Base-by-base conservation (phyloP, 306 rosid species). In the Erythrophleum fordii region DNA sequence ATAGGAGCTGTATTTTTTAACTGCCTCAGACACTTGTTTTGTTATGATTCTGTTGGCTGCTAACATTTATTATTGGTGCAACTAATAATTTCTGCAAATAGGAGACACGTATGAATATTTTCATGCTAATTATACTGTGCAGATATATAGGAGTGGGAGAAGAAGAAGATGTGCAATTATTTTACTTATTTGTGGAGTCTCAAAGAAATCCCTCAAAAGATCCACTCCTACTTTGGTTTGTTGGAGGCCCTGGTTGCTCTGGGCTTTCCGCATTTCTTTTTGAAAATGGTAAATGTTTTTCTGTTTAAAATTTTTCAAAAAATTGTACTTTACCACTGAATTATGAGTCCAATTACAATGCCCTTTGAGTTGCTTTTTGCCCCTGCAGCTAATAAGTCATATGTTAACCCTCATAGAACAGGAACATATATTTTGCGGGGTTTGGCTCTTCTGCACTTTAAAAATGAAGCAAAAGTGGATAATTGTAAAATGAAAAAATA, bases 141-240 rank as follows among this genome's bases (percentile, higher is more conserved):
- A 84, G 87, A 37, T 84, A 84, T 46, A 69, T 84, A 16, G 87
- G 84, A 18, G 87, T 84, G 69, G 87, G 87, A 26, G 78, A 84
- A 55, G 34, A 20, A 25, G 78, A 55, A n/a, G 80, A 75, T 12
- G 84, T 84, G 41, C 84, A 84, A 46, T 39, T 84, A 44, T 84
- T 80, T 75, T 80, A 80, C 68, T 84, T 75, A 25, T 84, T 75
- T 77, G 83, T 75, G 61, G 84, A 84, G 69, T 84, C 84, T 41
- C 78, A 84, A 41, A 69, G 76, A 49, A 80, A 65, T 37, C 82
- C 87, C 5, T 41, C 29, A 3, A 37, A 41, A 49, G 84, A 84
- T 59, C 84, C 84, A 34, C 35, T 84, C 25, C 26, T 84, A n/a
- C 75, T 80, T 41, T 84, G 87, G 87, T 55, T 83, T 0, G 59